Base-by-base conservation (phyloP, 2,329 filamentous ascomycete species). In the Diaporthe citri region DNA sequence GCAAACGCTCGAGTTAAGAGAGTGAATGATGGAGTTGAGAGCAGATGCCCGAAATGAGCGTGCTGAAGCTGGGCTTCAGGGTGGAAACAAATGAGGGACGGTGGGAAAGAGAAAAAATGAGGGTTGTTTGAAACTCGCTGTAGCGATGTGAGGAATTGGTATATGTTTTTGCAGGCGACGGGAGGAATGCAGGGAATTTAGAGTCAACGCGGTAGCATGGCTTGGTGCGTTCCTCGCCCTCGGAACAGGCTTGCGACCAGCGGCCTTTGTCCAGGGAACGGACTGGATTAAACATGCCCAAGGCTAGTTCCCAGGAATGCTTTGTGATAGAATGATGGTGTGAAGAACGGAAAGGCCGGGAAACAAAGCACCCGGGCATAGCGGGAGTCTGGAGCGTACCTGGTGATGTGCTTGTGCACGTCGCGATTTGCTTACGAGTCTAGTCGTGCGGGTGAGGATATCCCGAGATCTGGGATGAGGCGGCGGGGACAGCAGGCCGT, bases 141-240 rank as follows among this genome's bases (percentile, higher is more conserved):
- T 71, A 52, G 69, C n/a, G 25, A 43, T 75, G 73, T 64, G 39
- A 74, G 73, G 66, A 56, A 52, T 59, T 64, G 70, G 46, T 46
- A 62, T 6, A 56, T 72, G 71, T 56, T 60, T 76, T 64, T 36
- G 43, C 43, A 25, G 46, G 57, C 48, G 46, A 34, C n/a, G 71
- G 25, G 46, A 72, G 71, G 71, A 72, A 72, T 72, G 71, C 60
- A 60, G 48, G 25, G 59, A 46, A 64, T 64, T 64, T 60, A 52
- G 36, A 46, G 46, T 72, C 70, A 39, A 64, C 57, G 70, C 57
- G 70, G 70, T 41, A 56, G 70, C 36, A 52, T 55, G 46, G 71
- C 60, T 64, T 64, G 41, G 22, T 55, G 28, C 71, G 71, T 72
- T 72, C 71, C 71, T 72, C 59, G 48, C 59, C 57, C 25, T 56